phyloP scores from a whole-genome alignment of 2,329 filamentous ascomycete species.

The Aspergillaceae sp. region DNA sequence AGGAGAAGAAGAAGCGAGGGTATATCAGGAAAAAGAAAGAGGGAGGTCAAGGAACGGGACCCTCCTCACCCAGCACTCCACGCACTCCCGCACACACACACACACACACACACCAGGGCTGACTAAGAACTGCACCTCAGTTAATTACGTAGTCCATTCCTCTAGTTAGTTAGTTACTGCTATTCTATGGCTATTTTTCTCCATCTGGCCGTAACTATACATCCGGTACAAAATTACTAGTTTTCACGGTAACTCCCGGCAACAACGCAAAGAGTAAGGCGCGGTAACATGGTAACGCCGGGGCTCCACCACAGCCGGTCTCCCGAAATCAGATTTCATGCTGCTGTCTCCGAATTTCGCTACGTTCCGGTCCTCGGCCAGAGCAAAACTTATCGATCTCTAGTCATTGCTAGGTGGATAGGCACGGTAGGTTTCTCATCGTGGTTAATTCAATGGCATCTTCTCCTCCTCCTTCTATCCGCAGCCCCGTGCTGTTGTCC shows the following conservation, averaged over 20 bases:
- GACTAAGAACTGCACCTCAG: slow-evolving; percentile 11
- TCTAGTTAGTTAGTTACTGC: not conserved
- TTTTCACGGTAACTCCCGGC: slow-evolving; percentile 9
- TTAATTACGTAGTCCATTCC: no score
- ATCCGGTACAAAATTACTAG: slow-evolving; percentile 21
- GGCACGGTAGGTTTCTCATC: no score
- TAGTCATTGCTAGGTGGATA: not conserved
- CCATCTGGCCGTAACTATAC: slow-evolving; percentile 26
- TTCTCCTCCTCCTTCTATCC: not conserved
- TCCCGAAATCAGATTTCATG: slow-evolving; percentile 10
- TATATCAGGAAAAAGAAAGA: no score
- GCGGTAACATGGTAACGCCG: slow-evolving; percentile 17
- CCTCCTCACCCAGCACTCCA: no score
- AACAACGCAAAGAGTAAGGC: slow-evolving; percentile 4
- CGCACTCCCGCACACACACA: no score
- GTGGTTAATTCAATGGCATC: no score
- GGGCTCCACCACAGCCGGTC: slow-evolving; percentile 14
- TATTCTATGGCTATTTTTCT: slow-evolving; percentile 26
- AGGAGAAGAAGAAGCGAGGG: slow-evolving; percentile 12
- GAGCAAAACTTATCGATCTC: not conserved
- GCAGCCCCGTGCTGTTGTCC: not conserved
- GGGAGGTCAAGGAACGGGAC: not conserved
- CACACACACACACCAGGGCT: not conserved
- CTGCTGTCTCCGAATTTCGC: not conserved
- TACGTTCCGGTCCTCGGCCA: not conserved